Conservation (phyloP, 805 yeast genomes). For the Candida boidinii region DNA sequence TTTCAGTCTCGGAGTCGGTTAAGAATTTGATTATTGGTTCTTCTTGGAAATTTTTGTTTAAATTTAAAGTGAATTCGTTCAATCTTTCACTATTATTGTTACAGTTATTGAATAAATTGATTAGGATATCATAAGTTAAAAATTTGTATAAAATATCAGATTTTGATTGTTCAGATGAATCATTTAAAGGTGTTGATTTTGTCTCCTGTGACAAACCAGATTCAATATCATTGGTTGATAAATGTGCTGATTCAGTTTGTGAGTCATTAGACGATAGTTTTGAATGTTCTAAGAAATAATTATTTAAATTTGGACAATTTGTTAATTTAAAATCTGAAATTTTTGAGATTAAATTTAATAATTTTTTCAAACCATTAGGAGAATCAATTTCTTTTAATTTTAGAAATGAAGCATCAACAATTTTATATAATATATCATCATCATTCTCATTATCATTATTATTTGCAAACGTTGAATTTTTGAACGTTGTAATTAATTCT, state of each 20-base stretch:
- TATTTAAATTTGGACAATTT: conserved; percentile 13
- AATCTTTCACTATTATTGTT: conserved; percentile 9
- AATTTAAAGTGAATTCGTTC: conserved; percentile 12
- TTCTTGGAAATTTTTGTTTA: conserved; percentile 14
- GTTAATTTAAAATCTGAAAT: conserved; percentile 13
- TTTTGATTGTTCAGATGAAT: too few relatives aligned
- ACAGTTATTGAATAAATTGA: conserved; percentile 24
- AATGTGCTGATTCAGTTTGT: conserved; percentile 1
- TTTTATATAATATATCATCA: conserved; percentile 14
- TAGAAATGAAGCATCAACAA: conserved; percentile 26
- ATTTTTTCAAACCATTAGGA: conserved; percentile 6
- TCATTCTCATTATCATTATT: conserved; percentile 19
- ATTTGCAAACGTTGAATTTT: conserved; percentile 7
- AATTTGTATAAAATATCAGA: conserved; percentile 19
- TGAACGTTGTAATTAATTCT: conserved; percentile 21
- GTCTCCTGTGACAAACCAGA: too few relatives aligned
- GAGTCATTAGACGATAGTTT: conserved; percentile 4
- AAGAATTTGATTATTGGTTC: conserved; percentile 12
- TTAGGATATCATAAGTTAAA: conserved; percentile 25
- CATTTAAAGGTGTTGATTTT: too few relatives aligned
- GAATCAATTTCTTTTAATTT: conserved; percentile 18
- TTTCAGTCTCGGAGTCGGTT: too few relatives aligned
- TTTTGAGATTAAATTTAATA: conserved; percentile 5
- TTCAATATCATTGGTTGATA: conserved; percentile 4
- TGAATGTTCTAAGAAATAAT: conserved; percentile 12